Evolutionary conservation across 345 rosid species (phyloP).

Genomic region (Eucalyptus dawsonii): DNA sequence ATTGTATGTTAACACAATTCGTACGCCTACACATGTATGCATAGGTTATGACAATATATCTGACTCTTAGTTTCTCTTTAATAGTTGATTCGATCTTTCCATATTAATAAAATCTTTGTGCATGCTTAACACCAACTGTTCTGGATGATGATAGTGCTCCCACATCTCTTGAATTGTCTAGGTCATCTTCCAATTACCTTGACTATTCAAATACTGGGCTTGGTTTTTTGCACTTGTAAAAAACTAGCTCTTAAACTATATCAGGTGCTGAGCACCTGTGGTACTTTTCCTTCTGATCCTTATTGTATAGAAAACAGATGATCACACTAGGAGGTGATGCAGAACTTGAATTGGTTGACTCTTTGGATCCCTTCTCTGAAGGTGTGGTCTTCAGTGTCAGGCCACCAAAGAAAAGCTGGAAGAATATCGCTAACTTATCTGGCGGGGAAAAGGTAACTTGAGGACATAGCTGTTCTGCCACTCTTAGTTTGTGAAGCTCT

Average conservation of each 20-base stretch:
- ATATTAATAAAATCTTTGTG: not conserved
- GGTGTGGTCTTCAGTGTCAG: slow-evolving; percentile 97
- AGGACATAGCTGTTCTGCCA: not conserved
- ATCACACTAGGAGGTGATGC: slow-evolving; percentile 99
- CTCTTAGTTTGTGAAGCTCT: not conserved
- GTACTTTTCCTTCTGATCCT: not conserved
- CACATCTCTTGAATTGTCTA: not conserved
- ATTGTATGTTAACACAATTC: not conserved
- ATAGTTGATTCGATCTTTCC: not conserved
- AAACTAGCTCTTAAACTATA: not conserved
- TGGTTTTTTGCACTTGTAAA: not conserved
- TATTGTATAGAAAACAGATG: slow-evolving; percentile 38
- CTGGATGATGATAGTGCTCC: not conserved
- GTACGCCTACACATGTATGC: not conserved
- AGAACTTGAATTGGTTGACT: slow-evolving; percentile 93
- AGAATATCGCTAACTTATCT: slow-evolving; percentile 87
- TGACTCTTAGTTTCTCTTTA: not conserved
- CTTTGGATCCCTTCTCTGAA: slow-evolving; percentile 96
- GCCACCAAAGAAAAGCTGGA: slow-evolving; percentile 99
- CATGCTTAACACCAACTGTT: not conserved
- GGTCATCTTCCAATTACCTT: not conserved
- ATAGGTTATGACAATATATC: not conserved
- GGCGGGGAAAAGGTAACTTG: slow-evolving; percentile 89
- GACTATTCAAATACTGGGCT: not conserved
- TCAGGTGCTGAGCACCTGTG: not conserved